phyloP scores from a whole-genome alignment of 257 asterid genomes.

The Parsonsia alboflavescens region DNA sequence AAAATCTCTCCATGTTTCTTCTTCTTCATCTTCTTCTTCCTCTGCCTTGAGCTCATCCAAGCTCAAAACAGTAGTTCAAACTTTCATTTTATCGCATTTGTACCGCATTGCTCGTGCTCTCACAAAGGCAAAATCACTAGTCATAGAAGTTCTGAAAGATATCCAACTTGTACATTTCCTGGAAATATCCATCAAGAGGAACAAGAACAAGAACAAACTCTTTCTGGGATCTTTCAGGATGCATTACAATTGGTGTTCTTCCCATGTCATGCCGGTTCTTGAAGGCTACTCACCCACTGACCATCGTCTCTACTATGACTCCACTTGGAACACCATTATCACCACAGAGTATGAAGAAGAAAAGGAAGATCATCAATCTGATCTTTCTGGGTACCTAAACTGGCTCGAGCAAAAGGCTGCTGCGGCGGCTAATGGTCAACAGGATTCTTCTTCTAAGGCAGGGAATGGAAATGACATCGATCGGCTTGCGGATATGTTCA shows the following conservation, averaged over 20 bases:
- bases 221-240: constrained; percentile 66
- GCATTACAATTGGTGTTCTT: constrained; percentile 89
- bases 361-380: constrained; percentile 10
- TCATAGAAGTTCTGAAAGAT: constrained; percentile 42
- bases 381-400: constrained; percentile 54
- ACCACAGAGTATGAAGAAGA: constrained; percentile 22
- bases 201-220: constrained; percentile 38
- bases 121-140: constrained; percentile 42
- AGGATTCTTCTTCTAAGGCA: constrained; percentile 1
- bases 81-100: constrained; percentile 55
- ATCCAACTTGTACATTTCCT: constrained; percentile 29
- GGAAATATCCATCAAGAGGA: constrained; percentile 30
- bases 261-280: constrained; percentile 46
- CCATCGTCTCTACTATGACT: constrained; percentile 40
- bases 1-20: constrained; percentile 34
- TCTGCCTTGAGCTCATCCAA: constrained; percentile 39
- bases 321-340: constrained; percentile 44
- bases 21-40: constrained; percentile 30
- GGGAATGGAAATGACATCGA: constrained; percentile 49
- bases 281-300: constrained; percentile 16
- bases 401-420: constrained; percentile 70
- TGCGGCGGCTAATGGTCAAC: too few species aligned
- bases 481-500: constrained; percentile 77
- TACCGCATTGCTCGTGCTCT: constrained; percentile 42
- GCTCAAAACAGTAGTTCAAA: constrained; percentile 44